Evolutionary conservation across 73 alveolate genomes (phyloP).

Genomic region (Paramecium biaurelia): DNA sequence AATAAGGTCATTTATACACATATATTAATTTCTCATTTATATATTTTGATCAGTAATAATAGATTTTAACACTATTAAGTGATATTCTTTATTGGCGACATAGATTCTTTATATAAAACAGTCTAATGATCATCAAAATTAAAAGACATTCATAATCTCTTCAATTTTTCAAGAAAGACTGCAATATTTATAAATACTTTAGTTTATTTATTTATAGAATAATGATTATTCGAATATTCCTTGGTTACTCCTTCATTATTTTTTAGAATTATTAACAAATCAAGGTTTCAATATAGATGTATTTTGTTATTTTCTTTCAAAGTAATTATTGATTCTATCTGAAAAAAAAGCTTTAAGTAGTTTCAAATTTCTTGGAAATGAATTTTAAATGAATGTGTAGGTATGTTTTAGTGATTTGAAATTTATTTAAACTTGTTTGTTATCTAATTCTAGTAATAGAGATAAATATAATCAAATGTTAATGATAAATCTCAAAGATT

Average conservation of each 20-base stretch:
- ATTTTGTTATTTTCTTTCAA: not conserved
- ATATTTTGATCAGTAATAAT: not conserved
- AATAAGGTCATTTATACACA: not conserved
- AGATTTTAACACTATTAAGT: not conserved
- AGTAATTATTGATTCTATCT: not conserved
- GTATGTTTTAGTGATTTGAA: too few species aligned
- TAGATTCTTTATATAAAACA: not conserved
- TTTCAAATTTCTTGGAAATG: not conserved
- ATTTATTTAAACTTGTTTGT: not conserved
- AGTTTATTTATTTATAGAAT: not conserved
- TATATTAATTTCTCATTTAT: not conserved
- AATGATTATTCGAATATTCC: not conserved
- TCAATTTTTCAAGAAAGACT: not conserved
- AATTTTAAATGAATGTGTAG: too few species aligned
- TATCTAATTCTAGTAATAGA: not conserved
- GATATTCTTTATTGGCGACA: not conserved
- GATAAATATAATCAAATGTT: too few species aligned
- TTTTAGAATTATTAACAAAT: not conserved
- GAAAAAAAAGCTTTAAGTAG: not conserved
- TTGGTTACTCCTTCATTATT: not conserved
- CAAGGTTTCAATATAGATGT: not conserved
- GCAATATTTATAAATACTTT: not conserved
- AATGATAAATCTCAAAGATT: not conserved
- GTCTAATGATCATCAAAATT: not conserved
- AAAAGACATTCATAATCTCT: not conserved